Percentiles rank a stretch among this genome's conserved stretches.
Evolutionary conservation across 192 early-diverging fungal species (phyloP).

Genomic region (Linnemannia elongata): DNA sequence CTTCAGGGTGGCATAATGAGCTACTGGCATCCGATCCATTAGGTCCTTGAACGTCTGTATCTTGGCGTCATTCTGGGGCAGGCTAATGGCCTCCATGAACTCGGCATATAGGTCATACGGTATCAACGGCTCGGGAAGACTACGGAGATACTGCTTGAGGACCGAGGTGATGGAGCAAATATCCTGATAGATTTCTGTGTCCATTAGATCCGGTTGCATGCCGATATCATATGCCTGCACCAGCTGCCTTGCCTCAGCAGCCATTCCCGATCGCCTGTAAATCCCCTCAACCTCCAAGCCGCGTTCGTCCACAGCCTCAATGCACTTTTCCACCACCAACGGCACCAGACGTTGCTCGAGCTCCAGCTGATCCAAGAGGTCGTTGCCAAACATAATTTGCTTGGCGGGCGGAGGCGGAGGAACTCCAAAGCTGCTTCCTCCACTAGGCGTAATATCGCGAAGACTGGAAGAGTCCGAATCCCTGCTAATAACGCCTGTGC

Average conservation of each 20-base stretch:
- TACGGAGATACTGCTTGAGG: constrained; percentile 82
- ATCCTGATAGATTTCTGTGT: constrained; percentile 70
- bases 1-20: constrained; percentile 72
- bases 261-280: constrained; percentile 80
- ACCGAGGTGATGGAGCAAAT: constrained; percentile 80
- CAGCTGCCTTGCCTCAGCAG: constrained; percentile 73
- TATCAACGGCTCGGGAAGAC: constrained; percentile 77
- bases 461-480: constrained; percentile 26
- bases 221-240: constrained; percentile 69
- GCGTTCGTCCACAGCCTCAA: constrained; percentile 70
- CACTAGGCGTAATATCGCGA: background rate
- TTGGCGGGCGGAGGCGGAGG: background rate
- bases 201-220: constrained; percentile 58
- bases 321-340: constrained; percentile 73
- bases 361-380: constrained; percentile 65
- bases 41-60: constrained; percentile 56
- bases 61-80: constrained; percentile 53
- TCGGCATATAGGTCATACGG: constrained; percentile 73
- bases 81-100: constrained; percentile 70
- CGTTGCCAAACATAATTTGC: constrained; percentile 73
- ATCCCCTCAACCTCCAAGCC: constrained; percentile 81
- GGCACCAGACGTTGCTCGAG: constrained; percentile 69
- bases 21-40: constrained; percentile 66
- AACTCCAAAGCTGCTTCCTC: constrained; percentile 23
- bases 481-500: background rate